phyloP scores from a whole-genome alignment of 768 basidiomycete species.

The Lyophyllum atratum region DNA sequence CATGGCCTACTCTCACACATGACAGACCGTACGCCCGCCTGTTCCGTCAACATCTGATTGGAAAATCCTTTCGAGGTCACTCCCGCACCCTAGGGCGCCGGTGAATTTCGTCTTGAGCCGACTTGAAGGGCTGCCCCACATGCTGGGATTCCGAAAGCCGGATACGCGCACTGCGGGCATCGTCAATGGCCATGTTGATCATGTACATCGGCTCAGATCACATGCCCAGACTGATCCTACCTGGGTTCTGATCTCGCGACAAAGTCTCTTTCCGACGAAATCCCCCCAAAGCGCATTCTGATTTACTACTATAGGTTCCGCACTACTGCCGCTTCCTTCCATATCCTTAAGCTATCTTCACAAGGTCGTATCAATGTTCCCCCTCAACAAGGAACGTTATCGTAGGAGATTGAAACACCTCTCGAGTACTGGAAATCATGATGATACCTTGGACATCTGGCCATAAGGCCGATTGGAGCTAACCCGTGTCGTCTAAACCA shows the following conservation, averaged over 20 bases:
- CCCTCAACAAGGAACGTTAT: not conserved
- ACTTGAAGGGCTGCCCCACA: not conserved
- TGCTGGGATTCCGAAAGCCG: not conserved
- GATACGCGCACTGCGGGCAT: not conserved
- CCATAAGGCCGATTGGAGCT: not conserved
- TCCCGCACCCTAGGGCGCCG: not conserved
- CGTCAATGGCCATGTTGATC: not conserved
- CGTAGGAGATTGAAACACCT: not conserved
- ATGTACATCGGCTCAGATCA: not conserved
- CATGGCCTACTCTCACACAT: conserved; percentile 14
- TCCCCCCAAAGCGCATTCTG: not conserved
- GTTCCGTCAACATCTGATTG: conserved; percentile 9
- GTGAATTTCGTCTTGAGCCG: not conserved
- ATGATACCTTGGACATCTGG: not conserved
- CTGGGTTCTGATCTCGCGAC: not conserved
- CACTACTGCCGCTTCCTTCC: not conserved
- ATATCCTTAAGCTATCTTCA: not conserved
- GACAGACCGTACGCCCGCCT: conserved; percentile 1
- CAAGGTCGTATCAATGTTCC: not conserved
- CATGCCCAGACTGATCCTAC: not conserved
- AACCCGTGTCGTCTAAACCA: not conserved
- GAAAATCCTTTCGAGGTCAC: not conserved
- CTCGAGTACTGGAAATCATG: not conserved
- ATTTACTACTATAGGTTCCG: not conserved
- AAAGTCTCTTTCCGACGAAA: not conserved